These are phyloP conservation scores for Phascolomyces articulosus DNA, from an alignment of 371 early-diverging fungal species.

Conservation along the genomic window DNA sequence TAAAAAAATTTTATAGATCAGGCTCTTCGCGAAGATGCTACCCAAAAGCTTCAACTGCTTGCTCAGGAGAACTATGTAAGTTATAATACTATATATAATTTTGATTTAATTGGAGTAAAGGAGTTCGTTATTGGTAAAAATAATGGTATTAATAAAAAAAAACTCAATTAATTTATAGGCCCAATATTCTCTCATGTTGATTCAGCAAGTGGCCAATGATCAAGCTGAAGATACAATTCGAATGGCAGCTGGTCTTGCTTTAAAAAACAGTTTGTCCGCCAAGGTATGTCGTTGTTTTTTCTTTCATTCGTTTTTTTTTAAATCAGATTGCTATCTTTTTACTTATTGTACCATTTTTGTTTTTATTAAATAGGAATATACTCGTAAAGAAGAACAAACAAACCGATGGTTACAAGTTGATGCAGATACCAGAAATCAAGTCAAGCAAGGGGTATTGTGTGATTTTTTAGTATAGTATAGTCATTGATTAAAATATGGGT, in stretches of 20 bases:
- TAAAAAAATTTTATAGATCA: slow-evolving; percentile 12
- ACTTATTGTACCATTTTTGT: too few relatives aligned
- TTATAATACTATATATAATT: neutral
- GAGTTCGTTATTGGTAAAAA: too few relatives aligned
- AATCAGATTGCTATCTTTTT: slow-evolving; percentile 13
- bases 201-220: slow-evolving; percentile 84
- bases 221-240: slow-evolving; percentile 65
- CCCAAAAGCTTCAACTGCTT: slow-evolving; percentile 71
- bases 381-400: slow-evolving; percentile 67
- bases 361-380: slow-evolving; percentile 55
- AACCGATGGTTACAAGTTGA: slow-evolving; percentile 77
- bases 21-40: slow-evolving; percentile 76
- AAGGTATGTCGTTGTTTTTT: slow-evolving; percentile 58
- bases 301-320: neutral
- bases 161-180: slow-evolving; percentile 52
- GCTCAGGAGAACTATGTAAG: slow-evolving; percentile 84
- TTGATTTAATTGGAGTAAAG: neutral
- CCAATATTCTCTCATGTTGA: slow-evolving; percentile 74
- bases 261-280: slow-evolving; percentile 91
- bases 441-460: slow-evolving; percentile 61
- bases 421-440: slow-evolving; percentile 45
- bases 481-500: too few relatives aligned
- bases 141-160: neutral
- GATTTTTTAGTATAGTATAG: neutral
- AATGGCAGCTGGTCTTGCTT: slow-evolving; percentile 83